Base-by-base conservation (phyloP, 2,329 filamentous ascomycete genomes). In the Lecanicillium sp. region DNA sequence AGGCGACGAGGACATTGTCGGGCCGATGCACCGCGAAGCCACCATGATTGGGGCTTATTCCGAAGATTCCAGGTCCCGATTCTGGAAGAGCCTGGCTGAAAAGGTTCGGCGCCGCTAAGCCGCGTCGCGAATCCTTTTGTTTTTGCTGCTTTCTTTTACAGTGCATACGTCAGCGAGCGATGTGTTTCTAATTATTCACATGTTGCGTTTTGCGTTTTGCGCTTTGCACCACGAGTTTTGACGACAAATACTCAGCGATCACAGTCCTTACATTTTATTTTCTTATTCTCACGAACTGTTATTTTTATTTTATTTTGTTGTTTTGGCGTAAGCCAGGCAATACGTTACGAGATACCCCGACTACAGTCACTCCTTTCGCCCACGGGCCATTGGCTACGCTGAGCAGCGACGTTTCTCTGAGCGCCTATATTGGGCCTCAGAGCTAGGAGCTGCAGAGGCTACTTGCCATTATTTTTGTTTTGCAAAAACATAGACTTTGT, bases 1-100 rank as follows among this genome's bases (percentile, higher is more conserved):
- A 22, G 88, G 88, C 37, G 88, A 95, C 52, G 83, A 89, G 51
- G 89, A 94, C 59, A 94, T 96, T 56, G 87, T 96, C 32, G 89
- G 89, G 2, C 89, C 89, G 6, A 95, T 96, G 89, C 77, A 79
- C 49, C 73, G 74, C 11, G 72, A 76, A 47, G 65, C 66, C 29
- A 62, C 68, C 45, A 77, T 77, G 72, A 58, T 61, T 20, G 62
- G 68, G 33, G 59, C 62, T 12, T 57, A 56, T 33, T 65, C 61
- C 41, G 67, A 71, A 32, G 65, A 68, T 46, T 62, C 62, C 46
- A 66, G 60, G 14, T 55, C 60, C 29, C 64, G 65, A 37, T 73
- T 74, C 52, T 66, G 70, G 65, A 69, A 64, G 49, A 66, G 51
- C 43, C 54, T 74, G 13, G 67, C 62, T 25, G 69, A 62, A 36